These are phyloP conservation scores for Alternaria longipes DNA, from an alignment of 2,329 filamentous ascomycete genomes.

Conservation along the genomic window DNA sequence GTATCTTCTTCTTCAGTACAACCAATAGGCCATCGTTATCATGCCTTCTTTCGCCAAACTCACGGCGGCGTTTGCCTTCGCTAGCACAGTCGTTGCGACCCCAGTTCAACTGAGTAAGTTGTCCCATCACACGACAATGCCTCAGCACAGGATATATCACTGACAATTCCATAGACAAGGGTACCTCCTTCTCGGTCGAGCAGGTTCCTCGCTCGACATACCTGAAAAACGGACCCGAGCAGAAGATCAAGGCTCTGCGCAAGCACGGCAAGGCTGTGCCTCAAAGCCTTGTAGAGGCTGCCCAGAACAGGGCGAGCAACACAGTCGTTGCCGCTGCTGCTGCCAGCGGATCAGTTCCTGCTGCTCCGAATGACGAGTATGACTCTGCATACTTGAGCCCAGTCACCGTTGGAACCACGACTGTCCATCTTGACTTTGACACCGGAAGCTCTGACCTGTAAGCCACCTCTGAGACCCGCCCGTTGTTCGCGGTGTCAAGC, in stretches of 20 bases:
- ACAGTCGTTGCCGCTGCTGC: constrained; percentile 22
- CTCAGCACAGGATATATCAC: not conserved
- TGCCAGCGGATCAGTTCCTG: constrained; percentile 49
- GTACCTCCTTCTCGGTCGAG: constrained; percentile 39
- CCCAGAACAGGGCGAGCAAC: constrained; percentile 38
- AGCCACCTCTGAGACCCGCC: constrained; percentile 38
- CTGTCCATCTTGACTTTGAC: constrained; percentile 73
- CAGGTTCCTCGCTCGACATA: constrained; percentile 43
- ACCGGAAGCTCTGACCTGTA: constrained; percentile 75
- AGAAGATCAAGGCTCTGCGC: constrained; percentile 52
- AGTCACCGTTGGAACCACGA: constrained; percentile 70
- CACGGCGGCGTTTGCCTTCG: constrained; percentile 44
- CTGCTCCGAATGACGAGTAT: constrained; percentile 53
- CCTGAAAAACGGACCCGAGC: constrained; percentile 51
- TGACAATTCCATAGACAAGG: constrained; percentile 28
- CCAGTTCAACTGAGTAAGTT: constrained; percentile 37
- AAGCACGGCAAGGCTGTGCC: constrained; percentile 50
- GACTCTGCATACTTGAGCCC: constrained; percentile 54
- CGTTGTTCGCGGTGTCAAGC: not conserved
- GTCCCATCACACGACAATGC: not conserved
- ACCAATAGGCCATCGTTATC: constrained; percentile 15
- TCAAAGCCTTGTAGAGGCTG: constrained; percentile 40
- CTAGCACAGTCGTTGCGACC: constrained; percentile 35
- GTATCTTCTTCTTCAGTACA: constrained; percentile 19
- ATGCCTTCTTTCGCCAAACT: constrained; percentile 49